Base-by-base conservation (phyloP, 768 basidiomycete species). In the Leccinum rimulosum region DNA sequence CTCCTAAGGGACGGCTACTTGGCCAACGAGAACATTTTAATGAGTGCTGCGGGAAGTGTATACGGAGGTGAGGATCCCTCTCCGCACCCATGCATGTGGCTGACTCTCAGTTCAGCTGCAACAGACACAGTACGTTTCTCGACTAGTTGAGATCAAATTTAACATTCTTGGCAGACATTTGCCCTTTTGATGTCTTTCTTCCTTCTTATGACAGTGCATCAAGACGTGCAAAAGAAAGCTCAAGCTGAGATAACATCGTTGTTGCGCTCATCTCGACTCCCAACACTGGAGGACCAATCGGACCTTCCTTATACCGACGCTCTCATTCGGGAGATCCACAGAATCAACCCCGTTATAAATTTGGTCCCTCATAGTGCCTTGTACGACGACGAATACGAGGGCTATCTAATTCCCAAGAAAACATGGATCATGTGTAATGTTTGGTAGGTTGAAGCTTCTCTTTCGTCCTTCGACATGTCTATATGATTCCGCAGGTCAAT, bases 231-330 rank as follows among this genome's bases (percentile, higher is more conserved):
- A 58, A 56, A 56, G 17, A 62, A 59, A 40, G 70, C 70, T 3
- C 67, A 70, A 15, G 64, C 58, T 12, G 70, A 73, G 45, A 58
- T 73, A 27, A 60, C 63, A 38, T 35, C 47, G 2, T 58, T 72
- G 9, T 57, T 74, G 17, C 68, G 71, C 0, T 45, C 33, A 11
- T 58, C 54, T 14, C 58, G 72, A 4, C 30, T 69, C 3, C 71
- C 72, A 9, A 61, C 55, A 3, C 52, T 65, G 3, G 69, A 72
- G 27, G 73, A 74, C 55, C 54, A 58, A 30, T 55, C 64, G 11
- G 50, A 62, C 8, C 57, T 71, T n/a, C 71, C 71, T 8, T 74
- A 71, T 54, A 57, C 70, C 5, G 51, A 65, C 3, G 68, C 73
- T 6, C 54, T 71, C 19, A 57, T 70, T 52, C 59, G 59, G 51